These are phyloP conservation scores for Talaromyces liani DNA, from an alignment of 495 filamentous ascomycete genomes.

Conservation along the genomic window DNA sequence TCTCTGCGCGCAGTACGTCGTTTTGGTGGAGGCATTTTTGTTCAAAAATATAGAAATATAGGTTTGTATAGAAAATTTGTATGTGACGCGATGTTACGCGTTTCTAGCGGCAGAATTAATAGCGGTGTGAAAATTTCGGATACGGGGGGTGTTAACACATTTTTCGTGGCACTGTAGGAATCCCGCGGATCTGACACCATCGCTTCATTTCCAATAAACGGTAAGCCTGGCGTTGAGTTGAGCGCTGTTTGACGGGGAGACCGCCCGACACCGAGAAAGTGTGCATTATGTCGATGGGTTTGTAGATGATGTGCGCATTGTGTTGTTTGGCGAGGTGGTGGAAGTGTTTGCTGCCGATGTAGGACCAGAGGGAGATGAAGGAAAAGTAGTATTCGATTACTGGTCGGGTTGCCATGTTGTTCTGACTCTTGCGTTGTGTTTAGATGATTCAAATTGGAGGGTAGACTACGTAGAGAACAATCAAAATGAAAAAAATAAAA, in stretches of 20 bases:
- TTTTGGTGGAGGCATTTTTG: no score
- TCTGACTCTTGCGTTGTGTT: no score
- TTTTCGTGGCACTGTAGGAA: background rate
- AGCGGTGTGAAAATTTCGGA: no score
- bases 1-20: no score
- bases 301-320: background rate
- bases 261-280: background rate
- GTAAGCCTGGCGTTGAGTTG: background rate
- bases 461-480: no score
- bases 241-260: background rate
- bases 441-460: no score
- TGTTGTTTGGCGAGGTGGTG: background rate
- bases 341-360: background rate
- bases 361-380: background rate
- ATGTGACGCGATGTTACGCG: no score
- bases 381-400: conserved; percentile 1
- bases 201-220: background rate
- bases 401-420: background rate
- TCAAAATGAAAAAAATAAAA: background rate
- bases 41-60: no score
- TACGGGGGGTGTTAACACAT: no score
- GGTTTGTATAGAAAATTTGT: no score
- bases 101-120: no score
- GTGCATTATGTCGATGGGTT: background rate
- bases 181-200: background rate